Evolutionary conservation across 2,329 filamentous ascomycete genomes (phyloP), one percentile per base, ranked within the genome.

Genomic region (Hansfordia pulvinata): DNA sequence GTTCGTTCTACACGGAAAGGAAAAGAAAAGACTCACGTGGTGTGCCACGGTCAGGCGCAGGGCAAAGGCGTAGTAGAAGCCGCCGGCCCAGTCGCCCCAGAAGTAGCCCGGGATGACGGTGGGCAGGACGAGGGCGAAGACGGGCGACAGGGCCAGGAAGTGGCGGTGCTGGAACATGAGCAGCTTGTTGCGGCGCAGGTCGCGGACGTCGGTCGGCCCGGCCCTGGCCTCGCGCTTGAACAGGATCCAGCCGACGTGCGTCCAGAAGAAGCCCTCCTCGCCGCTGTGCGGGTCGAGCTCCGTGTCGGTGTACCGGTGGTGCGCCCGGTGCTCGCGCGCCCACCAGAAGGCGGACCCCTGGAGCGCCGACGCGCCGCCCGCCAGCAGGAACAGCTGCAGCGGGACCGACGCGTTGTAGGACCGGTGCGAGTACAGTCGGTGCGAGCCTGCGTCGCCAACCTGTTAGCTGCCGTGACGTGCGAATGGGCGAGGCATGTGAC

Each of bases 221-320:
- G 84, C 82, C 35, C 78, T 69, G 68, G 82, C 81, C 62, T 92
- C 88, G 61, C 92, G 83, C 67, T 88, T 88, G 68, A 92, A 75
- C 46, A 92, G 57, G 81, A 92, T 90, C 83, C 83, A 92, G 44
- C 83, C 83, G 30, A 92, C 62, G 59, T 84, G 78, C 28, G 72
- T 84, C 68, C 86, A 88, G 40, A 84, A 57, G 26, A 90, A 67
- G 40, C 83, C 83, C 65, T 92, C 92, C 58, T 81, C 76, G 42
- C 92, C 83, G 14, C 80, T 86, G 64, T 92, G 92, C 26, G 83
- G 84, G 41, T 92, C 83, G 64, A 90, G 90, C 19, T 86, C 80
- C 46, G 83, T 92, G 50, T 92, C 84, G 60, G 84, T 92, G 54
- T 90, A 92, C 44, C 84, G 72, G 65, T 92, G 83, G 54, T 92